These are phyloP conservation scores for Carex scoparia DNA, from an alignment of 176 grass and related monocot species.

Conservation along the genomic window DNA sequence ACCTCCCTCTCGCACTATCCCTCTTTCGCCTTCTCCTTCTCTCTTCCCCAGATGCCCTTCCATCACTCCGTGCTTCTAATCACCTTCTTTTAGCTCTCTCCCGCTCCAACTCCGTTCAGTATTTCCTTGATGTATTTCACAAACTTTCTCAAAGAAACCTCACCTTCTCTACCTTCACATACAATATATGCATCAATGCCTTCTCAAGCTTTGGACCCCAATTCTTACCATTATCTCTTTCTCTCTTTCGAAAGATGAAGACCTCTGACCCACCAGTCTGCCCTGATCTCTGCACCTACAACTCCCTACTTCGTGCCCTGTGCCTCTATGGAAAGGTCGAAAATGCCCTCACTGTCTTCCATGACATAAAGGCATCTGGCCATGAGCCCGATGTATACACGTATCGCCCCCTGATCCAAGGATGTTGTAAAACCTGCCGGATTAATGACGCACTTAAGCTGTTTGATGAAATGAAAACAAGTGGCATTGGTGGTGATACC, in stretches of 20 bases:
- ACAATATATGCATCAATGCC: constrained; percentile 84
- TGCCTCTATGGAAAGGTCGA: constrained; percentile 40
- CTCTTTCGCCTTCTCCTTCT: constrained; percentile 36
- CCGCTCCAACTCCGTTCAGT: constrained; percentile 36
- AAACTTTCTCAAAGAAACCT: constrained; percentile 57
- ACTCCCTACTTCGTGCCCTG: constrained; percentile 60
- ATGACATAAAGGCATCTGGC: constrained; percentile 61
- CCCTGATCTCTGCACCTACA: constrained; percentile 74
- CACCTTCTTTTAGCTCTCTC: constrained; percentile 50
- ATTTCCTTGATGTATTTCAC: constrained; percentile 66
- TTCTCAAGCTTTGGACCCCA: constrained; percentile 56
- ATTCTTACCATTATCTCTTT: constrained; percentile 39
- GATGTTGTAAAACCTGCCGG: constrained; percentile 75
- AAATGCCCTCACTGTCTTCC: constrained; percentile 47
- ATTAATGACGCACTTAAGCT: constrained; percentile 54
- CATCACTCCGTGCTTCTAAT: constrained; percentile 37
- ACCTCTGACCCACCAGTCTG: constrained; percentile 27
- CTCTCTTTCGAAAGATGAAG: constrained; percentile 66
- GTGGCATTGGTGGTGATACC: constrained; percentile 40
- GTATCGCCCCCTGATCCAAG: constrained; percentile 51
- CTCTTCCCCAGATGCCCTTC: constrained; percentile 43
- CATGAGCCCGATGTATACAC: constrained; percentile 51
- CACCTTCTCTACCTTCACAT: constrained; percentile 48
- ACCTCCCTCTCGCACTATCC: constrained; percentile 31
- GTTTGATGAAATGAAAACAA: constrained; percentile 62